These are phyloP conservation scores for Phytophthora citrophthora DNA, from an alignment of 352 stramenopile species.

Conservation along the genomic window DNA sequence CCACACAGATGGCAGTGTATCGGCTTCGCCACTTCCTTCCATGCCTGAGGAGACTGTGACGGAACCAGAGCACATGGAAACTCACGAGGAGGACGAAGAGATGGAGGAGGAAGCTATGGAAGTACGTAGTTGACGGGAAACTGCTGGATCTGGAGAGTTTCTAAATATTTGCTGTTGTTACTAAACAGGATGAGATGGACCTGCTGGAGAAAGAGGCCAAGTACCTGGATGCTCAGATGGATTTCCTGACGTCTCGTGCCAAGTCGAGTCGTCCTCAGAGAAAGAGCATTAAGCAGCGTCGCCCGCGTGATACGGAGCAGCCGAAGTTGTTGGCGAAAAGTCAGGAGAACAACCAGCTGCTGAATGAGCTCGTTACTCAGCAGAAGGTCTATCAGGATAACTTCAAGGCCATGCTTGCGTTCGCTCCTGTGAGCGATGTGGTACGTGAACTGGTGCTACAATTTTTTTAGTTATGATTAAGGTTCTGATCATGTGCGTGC, in stretches of 20 bases:
- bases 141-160: neutral
- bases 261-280: conserved; percentile 50
- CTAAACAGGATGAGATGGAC: conserved; percentile 54
- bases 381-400: conserved; percentile 80
- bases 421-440: conserved; percentile 78
- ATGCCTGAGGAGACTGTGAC: conserved; percentile 37
- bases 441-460: conserved; percentile 32
- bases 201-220: conserved; percentile 74
- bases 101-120: conserved; percentile 43
- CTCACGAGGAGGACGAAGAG: conserved; percentile 30
- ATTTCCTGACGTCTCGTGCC: conserved; percentile 64
- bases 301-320: conserved; percentile 38
- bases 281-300: conserved; percentile 62
- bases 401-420: conserved; percentile 79
- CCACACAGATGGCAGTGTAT: conserved; percentile 27
- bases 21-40: conserved; percentile 37
- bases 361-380: conserved; percentile 67
- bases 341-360: conserved; percentile 52
- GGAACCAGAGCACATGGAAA: conserved; percentile 13
- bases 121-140: conserved; percentile 26
- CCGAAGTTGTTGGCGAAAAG: conserved; percentile 51
- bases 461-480: neutral
- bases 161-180: neutral
- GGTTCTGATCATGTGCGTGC: conserved; percentile 1
- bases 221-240: conserved; percentile 70